These are phyloP conservation scores for Suillus subaureus DNA, from an alignment of 768 basidiomycete species.

Conservation along the genomic window DNA sequence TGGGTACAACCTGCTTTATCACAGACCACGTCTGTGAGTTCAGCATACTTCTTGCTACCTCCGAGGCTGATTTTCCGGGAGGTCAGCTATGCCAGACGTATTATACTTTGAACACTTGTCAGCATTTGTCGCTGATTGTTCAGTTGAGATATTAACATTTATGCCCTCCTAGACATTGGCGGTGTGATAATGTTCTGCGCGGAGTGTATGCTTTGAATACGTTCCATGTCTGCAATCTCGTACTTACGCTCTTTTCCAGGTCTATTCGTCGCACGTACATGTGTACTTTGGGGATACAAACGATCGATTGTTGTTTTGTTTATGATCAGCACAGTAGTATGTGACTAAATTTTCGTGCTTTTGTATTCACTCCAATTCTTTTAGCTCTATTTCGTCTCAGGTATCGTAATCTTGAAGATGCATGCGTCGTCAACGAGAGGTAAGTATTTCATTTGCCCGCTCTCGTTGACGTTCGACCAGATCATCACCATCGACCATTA, in stretches of 20 bases:
- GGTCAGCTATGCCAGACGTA: neutral
- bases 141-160: neutral
- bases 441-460: neutral
- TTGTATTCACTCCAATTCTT: neutral
- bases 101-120: neutral
- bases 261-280: neutral
- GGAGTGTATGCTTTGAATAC: neutral
- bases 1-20: neutral
- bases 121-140: neutral
- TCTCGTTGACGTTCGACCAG: neutral
- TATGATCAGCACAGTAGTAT: neutral
- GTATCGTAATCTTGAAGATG: neutral
- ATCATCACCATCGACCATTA: neutral
- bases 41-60: too few species aligned
- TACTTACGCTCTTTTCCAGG: neutral
- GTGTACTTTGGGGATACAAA: neutral
- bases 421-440: neutral
- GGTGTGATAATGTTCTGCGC: constrained; percentile 1
- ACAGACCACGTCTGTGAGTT: neutral
- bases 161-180: neutral
- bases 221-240: neutral
- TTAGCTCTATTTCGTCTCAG: neutral
- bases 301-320: neutral
- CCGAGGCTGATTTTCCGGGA: neutral
- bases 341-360: neutral